phyloP scores from a whole-genome alignment of 164 flowering plant species.

The Vitis labrusca region DNA sequence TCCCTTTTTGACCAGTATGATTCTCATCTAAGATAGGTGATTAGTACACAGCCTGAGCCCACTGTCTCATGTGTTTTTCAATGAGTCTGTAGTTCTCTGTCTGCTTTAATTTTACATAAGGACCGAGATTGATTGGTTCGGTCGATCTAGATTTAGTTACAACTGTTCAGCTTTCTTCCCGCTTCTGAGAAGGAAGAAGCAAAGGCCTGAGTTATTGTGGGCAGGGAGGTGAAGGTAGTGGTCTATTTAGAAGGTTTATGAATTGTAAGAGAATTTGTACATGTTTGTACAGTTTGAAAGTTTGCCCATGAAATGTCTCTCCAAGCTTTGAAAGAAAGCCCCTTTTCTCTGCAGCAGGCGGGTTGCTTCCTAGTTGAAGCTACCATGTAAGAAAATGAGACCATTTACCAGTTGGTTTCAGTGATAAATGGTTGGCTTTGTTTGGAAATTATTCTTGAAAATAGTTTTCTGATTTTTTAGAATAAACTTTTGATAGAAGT shows the following conservation, averaged over 20 bases:
- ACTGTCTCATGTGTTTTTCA: not conserved
- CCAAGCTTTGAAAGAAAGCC: not conserved
- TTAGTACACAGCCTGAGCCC: not conserved
- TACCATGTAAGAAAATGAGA: too few species aligned
- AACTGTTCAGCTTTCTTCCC: constrained; percentile 24
- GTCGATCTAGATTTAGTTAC: constrained; percentile 4
- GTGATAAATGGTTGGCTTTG: too few species aligned
- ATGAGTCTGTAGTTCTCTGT: not conserved
- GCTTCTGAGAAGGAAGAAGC: constrained; percentile 24
- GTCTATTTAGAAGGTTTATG: constrained; percentile 12
- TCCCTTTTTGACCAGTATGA: constrained; percentile 55
- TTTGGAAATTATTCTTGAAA: too few species aligned
- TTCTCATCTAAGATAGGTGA: constrained; percentile 39
- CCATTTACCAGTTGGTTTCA: too few species aligned
- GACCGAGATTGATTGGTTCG: constrained; percentile 9
- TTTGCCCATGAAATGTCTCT: not conserved
- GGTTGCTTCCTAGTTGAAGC: too few species aligned
- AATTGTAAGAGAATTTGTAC: constrained; percentile 43
- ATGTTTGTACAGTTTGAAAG: constrained; percentile 40
- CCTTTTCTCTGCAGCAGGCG: not conserved
- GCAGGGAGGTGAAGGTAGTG: constrained; percentile 24
- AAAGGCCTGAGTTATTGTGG: constrained; percentile 20
- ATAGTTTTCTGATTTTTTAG: too few species aligned
- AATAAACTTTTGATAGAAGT: too few species aligned
- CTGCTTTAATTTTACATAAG: constrained; percentile 9